Conservation (phyloP, 257 asterid genomes). For the Leptodermis oblonga region DNA sequence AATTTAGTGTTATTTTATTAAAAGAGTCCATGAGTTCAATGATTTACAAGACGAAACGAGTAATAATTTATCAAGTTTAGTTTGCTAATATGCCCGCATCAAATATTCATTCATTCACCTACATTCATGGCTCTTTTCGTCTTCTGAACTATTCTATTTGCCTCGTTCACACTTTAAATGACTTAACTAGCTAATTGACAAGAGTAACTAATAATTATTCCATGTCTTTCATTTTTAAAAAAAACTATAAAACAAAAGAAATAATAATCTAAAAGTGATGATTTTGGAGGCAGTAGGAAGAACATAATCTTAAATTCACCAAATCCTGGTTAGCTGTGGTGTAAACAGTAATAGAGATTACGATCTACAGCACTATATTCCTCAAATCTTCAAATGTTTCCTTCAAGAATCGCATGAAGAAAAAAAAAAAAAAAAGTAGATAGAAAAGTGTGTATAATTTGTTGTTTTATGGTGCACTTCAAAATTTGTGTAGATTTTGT, state of each 20-base stretch:
- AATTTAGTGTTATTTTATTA: too few species aligned
- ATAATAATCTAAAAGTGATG: neutral
- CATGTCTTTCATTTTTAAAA: too few species aligned
- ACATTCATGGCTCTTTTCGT: neutral
- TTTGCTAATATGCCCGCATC: too few species aligned
- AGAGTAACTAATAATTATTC: too few species aligned
- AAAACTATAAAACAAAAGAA: too few species aligned
- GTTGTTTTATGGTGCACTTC: slow-evolving; percentile 4
- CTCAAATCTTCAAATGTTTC: slow-evolving; percentile 8
- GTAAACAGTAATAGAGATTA: neutral
- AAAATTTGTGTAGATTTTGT: slow-evolving; percentile 15
- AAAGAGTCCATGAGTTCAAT: too few species aligned
- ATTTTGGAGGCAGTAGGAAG: neutral
- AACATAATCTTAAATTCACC: slow-evolving; percentile 16
- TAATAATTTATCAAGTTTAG: too few species aligned
- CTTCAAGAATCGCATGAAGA: neutral
- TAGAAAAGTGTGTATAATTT: slow-evolving; percentile 13
- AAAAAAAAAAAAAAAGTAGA: slow-evolving; percentile 7
- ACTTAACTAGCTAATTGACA: too few species aligned
- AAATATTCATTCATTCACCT: neutral
- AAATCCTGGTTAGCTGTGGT: neutral
- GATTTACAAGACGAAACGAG: too few species aligned
- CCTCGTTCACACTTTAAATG: neutral
- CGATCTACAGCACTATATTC: slow-evolving; percentile 8
- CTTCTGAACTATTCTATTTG: neutral